Base-by-base conservation (phyloP, 2,329 filamentous ascomycete genomes). In the Botrytis medusae region DNA sequence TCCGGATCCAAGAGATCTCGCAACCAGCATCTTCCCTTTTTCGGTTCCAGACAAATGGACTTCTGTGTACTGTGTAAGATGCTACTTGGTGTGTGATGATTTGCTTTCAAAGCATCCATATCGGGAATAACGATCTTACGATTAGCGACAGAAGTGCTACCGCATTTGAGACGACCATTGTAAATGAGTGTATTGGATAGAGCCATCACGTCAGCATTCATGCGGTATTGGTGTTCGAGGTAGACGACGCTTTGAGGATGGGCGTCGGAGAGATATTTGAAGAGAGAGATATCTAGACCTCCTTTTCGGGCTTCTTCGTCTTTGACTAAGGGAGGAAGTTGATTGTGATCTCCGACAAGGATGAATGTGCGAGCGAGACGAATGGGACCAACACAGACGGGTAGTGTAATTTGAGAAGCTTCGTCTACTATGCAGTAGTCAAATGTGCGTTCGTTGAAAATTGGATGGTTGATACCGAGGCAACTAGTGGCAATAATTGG, bases 401-500 rank as follows among this genome's bases (percentile, higher is more conserved):
- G 96, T 32, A 99, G 85, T 0, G 96, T 99, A 80, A 99, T 98
- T 79, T 99, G 96, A 2, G 95, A 98, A 0, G 96, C 96, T 83
- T 99, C 96, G 77, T 99, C 96, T 6, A 99, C 95, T 75, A 99
- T 98, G 80, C 96, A 99, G 81, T 98, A 98, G 83, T 99, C 96
- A 78, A 99, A 99, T 0, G 91, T 90, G 7, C 96, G 92, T 79
- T 95, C 92, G 73, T 89, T 92, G 83, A 99, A 98, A 14, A 99
- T 85, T 3, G 91, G 88, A 81, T 99, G 96, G 77, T 92, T 95
- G 80, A 98, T 93, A 3, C 95, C 94, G 40, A 99, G 87, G 80
- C 96, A 99, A 0, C 96, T 98, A 0, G 96, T 98, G 7, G 95
- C 96, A 4, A 99, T 96, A 42, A 99, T 91, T 1, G 93, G 93